Percentiles rank a stretch among this genome's conserved stretches.
Conservation (phyloP, 179 eudicot genomes). For the Spergularia azorica region DNA sequence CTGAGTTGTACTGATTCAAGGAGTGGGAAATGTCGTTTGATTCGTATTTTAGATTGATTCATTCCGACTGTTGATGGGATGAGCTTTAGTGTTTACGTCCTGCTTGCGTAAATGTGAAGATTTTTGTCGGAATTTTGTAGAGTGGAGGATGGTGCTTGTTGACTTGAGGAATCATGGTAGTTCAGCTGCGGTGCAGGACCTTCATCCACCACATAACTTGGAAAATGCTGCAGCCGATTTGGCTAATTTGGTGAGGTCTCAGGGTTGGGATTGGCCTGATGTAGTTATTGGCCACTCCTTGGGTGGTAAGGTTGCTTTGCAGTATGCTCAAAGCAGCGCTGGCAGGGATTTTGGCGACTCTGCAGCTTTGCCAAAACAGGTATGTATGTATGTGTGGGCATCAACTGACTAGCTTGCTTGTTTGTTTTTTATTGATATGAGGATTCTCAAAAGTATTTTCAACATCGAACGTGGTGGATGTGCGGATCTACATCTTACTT, state of each 20-base stretch:
- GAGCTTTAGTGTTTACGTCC: no score
- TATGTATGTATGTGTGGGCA: slow-evolving; percentile 13
- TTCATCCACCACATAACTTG: slow-evolving; percentile 72
- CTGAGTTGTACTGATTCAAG: no score
- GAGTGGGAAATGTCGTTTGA: no score
- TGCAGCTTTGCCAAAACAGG: slow-evolving; percentile 79
- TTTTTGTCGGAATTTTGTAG: slow-evolving; percentile 34
- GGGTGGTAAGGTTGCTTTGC: slow-evolving; percentile 96
- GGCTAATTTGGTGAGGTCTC: slow-evolving; percentile 67
- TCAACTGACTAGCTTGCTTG: neutral
- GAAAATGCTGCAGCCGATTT: slow-evolving; percentile 87
- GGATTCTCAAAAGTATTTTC: neutral
- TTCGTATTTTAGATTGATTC: no score
- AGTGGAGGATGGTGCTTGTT: slow-evolving; percentile 85
- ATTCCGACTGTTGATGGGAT: neutral
- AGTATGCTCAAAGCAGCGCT: slow-evolving; percentile 72
- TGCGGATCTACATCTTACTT: neutral
- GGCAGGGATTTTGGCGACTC: slow-evolving; percentile 66
- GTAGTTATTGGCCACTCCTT: slow-evolving; percentile 90
- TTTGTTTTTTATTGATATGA: neutral
- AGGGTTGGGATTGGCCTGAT: slow-evolving; percentile 94
- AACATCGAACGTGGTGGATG: neutral
- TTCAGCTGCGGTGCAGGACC: slow-evolving; percentile 61
- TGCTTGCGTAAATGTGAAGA: neutral
- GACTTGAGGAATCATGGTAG: slow-evolving; percentile 90